Evolutionary conservation across 345 rosid species (phyloP).

Genomic region (Populus ilicifolia): DNA sequence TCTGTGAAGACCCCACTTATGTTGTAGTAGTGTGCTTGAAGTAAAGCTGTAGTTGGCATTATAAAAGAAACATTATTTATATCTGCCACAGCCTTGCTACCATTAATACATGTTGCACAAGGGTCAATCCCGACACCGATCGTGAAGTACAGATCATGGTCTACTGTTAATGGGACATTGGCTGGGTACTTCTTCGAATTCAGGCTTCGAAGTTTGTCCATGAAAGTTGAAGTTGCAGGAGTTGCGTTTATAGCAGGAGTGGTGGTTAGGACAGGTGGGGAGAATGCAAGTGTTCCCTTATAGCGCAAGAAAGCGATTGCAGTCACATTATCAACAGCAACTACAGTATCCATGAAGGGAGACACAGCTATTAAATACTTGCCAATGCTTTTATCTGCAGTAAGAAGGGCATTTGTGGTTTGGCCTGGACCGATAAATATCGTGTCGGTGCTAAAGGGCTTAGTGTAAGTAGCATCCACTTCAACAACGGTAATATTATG

Average conservation of each 20-base stretch:
- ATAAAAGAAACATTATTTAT: constrained; percentile 60
- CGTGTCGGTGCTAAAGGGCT: constrained; percentile 49
- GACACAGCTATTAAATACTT: constrained; percentile 55
- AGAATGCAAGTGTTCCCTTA: constrained; percentile 30
- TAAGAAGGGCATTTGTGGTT: constrained; percentile 65
- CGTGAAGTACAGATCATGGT: constrained; percentile 49
- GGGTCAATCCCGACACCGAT: constrained; percentile 60
- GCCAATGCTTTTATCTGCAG: constrained; percentile 36
- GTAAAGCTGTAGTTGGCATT: constrained; percentile 55
- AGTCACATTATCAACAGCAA: constrained; percentile 53
- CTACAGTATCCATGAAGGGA: constrained; percentile 73
- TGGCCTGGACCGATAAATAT: constrained; percentile 71
- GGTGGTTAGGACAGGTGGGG: constrained; percentile 34
- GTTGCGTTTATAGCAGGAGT: constrained; percentile 64
- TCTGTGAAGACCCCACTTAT: constrained; percentile 59
- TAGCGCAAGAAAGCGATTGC: constrained; percentile 45
- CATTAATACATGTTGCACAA: constrained; percentile 58
- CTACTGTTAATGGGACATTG: constrained; percentile 47
- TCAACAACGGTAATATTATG: constrained; percentile 67
- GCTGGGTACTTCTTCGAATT: constrained; percentile 51
- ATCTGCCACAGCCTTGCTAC: constrained; percentile 34
- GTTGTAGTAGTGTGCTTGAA: constrained; percentile 62
- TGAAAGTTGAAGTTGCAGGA: constrained; percentile 28
- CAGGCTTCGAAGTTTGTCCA: constrained; percentile 50
- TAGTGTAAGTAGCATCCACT: constrained; percentile 58